Base-by-base conservation (phyloP, 2,329 filamentous ascomycete genomes). In the Aspergillus jensenii region DNA sequence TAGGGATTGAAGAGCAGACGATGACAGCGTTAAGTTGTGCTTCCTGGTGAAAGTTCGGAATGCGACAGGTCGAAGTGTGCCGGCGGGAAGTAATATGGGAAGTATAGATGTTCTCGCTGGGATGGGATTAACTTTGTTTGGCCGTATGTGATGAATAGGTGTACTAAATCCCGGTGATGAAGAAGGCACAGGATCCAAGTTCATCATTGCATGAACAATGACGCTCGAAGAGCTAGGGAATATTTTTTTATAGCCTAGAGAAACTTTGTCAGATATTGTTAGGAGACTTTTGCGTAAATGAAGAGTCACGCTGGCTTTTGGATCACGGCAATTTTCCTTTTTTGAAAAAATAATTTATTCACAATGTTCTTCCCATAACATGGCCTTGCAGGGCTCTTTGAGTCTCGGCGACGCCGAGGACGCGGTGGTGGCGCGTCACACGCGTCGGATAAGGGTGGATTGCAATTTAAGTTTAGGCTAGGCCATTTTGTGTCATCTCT, bases 31-130 rank as follows among this genome's bases (percentile, higher is more conserved):
- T 56, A 99, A 81, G 67, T 93, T 96, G 77, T 99, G 91, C 71
- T 98, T 99, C 76, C 97, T 97, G 2, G 95, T 99, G 65, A 99
- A 96, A 0, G 91, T 96, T 47, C 95, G 87, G 71, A 99, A 98
- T 8, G 95, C 96, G 19, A 98, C 82, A 2, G 95, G 93, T 61
- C 96, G 84, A 41, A 99, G 79, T 0, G 90, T 96, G 9, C 91
- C 86, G 0, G 93, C 90, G 3, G 93, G 93, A 4, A 99, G 87
- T 37, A 96, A 82, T 57, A 99, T 95, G 4, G 95, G 92, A 1
- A 99, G 82, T 48, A 98, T 90, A 6, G 87, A 83, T 6, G 81
- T 74, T 59, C 80, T 82, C 23, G 82, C 81, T 12, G 87, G 82
- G 65, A 84, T 70, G 68, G 60, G 70, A 69, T 66, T 69, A 35